A percentile compares a stretch with the other conserved stretches of the same genome.
These are phyloP conservation scores for Leptosphaerulina australis DNA, from an alignment of 2,329 filamentous ascomycete species.

Conservation along the genomic window DNA sequence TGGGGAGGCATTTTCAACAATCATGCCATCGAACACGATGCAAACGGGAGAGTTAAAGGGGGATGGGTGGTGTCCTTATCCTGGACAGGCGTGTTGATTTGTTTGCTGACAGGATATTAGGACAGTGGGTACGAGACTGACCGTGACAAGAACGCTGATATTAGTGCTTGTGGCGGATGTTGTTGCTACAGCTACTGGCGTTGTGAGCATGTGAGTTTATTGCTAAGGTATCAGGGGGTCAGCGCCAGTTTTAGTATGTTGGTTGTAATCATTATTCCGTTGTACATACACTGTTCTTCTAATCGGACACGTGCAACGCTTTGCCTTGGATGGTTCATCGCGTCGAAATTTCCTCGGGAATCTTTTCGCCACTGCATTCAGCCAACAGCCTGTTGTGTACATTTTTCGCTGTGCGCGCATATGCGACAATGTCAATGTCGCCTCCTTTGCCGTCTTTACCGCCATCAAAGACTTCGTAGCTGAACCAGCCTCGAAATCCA, in stretches of 20 bases:
- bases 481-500: constrained; percentile 70
- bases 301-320: background rate
- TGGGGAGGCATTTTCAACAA: background rate
- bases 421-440: constrained; percentile 58
- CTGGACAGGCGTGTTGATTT: constrained; percentile 3
- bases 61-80: constrained; percentile 29
- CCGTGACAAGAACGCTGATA: constrained; percentile 5
- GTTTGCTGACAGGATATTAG: background rate
- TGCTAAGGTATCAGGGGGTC: background rate
- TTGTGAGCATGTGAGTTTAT: background rate
- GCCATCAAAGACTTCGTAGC: constrained; percentile 72
- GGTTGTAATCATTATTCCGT: background rate
- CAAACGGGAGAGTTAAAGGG: constrained; percentile 2
- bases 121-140: background rate
- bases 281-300: constrained; percentile 1
- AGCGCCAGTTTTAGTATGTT: background rate
- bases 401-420: constrained; percentile 59
- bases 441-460: constrained; percentile 61
- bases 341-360: constrained; percentile 22
- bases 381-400: constrained; percentile 51
- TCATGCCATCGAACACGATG: background rate
- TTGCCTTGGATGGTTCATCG: constrained; percentile 7
- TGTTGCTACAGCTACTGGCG: background rate
- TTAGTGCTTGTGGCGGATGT: constrained; percentile 8
- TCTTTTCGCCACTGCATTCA: constrained; percentile 35